Conservation (phyloP, 2,329 filamentous ascomycete species). For the Diaporthe velutina region DNA sequence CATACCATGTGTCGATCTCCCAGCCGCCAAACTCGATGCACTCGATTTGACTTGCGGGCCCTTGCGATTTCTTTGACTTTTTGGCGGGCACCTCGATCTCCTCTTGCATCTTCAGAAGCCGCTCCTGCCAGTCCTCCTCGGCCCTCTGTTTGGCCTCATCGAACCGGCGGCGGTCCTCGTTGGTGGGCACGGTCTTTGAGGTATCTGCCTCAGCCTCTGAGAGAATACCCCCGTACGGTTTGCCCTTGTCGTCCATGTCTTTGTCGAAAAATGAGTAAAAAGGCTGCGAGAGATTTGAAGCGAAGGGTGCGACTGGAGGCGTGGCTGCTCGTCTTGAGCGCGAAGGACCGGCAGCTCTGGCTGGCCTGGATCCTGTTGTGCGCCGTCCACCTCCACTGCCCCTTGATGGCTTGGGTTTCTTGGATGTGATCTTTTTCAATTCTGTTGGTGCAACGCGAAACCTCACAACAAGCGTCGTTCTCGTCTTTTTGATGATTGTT, state of each 20-base stretch:
- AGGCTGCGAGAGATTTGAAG: constrained; percentile 70
- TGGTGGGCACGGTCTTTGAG: constrained; percentile 84
- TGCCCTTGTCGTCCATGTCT: constrained; percentile 92
- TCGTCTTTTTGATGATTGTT: constrained; percentile 58
- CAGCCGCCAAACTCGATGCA: constrained; percentile 98
- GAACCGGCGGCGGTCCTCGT: constrained; percentile 86
- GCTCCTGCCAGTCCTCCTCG: constrained; percentile 90
- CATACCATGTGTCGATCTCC: constrained; percentile 99
- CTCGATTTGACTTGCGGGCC: constrained; percentile 95
- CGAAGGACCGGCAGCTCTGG: constrained; percentile 49
- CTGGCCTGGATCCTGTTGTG: constrained; percentile 47
- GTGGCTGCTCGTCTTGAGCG: constrained; percentile 55
- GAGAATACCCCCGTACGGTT: constrained; percentile 95
- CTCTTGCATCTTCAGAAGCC: constrained; percentile 70
- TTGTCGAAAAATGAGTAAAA: constrained; percentile 92
- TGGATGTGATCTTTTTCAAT: constrained; percentile 71
- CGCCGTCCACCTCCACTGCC: constrained; percentile 62
- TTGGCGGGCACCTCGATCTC: constrained; percentile 73
- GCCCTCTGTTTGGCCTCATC: constrained; percentile 91
- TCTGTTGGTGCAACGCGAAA: constrained; percentile 70
- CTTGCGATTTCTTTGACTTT: constrained; percentile 81
- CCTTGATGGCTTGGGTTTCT: constrained; percentile 65
- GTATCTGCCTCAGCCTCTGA: constrained; percentile 93
- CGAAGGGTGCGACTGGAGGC: constrained; percentile 48
- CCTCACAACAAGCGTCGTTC: constrained; percentile 65